Conservation (phyloP, 768 basidiomycete genomes). For the Boletus sensibilis region DNA sequence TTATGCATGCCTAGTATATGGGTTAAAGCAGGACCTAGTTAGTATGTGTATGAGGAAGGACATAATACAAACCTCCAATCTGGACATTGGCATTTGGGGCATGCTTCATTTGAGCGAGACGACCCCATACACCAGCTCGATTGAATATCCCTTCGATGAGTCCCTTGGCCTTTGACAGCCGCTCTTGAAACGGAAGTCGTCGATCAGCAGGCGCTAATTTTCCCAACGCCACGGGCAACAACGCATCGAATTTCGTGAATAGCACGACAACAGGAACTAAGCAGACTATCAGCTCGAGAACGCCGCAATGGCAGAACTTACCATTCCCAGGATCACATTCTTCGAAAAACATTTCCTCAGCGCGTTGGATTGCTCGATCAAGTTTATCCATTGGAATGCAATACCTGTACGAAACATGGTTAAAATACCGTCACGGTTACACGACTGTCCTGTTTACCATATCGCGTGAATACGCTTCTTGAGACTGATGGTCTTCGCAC, state of each 20-base stretch:
- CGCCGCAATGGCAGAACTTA: not conserved
- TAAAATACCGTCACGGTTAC: no score
- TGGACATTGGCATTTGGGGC: not conserved
- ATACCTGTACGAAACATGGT: not conserved
- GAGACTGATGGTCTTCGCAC: not conserved
- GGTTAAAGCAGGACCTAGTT: not conserved
- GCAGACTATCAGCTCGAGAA: not conserved
- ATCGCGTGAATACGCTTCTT: conserved; percentile 6
- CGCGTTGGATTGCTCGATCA: not conserved
- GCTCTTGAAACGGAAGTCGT: not conserved
- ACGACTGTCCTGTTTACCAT: not conserved
- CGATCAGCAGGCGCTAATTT: not conserved
- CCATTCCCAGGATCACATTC: not conserved
- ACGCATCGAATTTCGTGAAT: conserved; percentile 12
- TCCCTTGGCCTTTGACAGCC: not conserved
- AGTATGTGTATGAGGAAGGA: not conserved
- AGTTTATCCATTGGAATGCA: conserved; percentile 9
- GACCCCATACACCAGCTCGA: not conserved
- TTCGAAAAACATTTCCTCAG: conserved; percentile 3
- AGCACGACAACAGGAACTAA: conserved; percentile 7
- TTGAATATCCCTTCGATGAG: not conserved
- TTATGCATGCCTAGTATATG: not conserved
- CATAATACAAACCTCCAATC: not conserved
- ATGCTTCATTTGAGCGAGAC: not conserved
- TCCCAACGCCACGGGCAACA: not conserved